A percentile compares a stretch with the other conserved stretches of the same genome.
These are phyloP conservation scores for Cornus suecica DNA, from an alignment of 148 eudicot genomes.

Conservation along the genomic window DNA sequence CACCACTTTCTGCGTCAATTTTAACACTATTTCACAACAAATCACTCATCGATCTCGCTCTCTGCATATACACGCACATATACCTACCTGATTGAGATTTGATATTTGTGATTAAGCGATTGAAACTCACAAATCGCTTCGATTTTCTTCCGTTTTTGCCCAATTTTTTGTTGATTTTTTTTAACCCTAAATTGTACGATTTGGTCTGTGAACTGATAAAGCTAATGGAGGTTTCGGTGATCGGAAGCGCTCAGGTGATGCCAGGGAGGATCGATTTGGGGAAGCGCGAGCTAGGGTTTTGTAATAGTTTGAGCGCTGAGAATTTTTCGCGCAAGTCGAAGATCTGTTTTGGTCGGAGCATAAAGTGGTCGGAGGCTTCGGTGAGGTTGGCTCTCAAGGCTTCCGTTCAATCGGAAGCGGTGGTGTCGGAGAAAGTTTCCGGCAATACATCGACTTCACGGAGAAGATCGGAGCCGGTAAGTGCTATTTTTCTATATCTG, in stretches of 20 bases:
- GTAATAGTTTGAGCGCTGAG: constrained; percentile 17
- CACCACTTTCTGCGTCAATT: background rate
- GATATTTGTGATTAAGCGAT: too few relatives aligned
- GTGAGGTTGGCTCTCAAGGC: constrained; percentile 30
- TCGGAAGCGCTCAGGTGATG: constrained; percentile 39
- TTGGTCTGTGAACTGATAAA: background rate
- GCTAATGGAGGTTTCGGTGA: constrained; percentile 34
- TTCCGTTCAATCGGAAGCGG: constrained; percentile 19
- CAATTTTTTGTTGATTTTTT: background rate
- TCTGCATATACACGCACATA: too few relatives aligned
- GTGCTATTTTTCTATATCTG: constrained; percentile 5
- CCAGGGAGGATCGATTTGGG: constrained; percentile 16
- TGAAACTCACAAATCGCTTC: too few relatives aligned
- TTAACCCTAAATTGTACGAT: background rate
- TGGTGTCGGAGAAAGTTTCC: constrained; percentile 15
- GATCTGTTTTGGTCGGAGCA: constrained; percentile 16
- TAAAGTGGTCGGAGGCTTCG: constrained; percentile 17
- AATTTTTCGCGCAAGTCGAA: constrained; percentile 14
- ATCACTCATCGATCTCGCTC: too few relatives aligned
- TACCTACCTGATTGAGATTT: too few relatives aligned
- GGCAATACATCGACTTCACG: background rate
- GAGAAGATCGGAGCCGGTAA: constrained; percentile 35
- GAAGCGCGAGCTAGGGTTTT: constrained; percentile 16
- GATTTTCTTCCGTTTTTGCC: too few relatives aligned
- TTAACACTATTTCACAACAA: too few relatives aligned